Evolutionary conservation across 495 filamentous ascomycete species (phyloP).

Genomic region (Penicillium tannophilum): DNA sequence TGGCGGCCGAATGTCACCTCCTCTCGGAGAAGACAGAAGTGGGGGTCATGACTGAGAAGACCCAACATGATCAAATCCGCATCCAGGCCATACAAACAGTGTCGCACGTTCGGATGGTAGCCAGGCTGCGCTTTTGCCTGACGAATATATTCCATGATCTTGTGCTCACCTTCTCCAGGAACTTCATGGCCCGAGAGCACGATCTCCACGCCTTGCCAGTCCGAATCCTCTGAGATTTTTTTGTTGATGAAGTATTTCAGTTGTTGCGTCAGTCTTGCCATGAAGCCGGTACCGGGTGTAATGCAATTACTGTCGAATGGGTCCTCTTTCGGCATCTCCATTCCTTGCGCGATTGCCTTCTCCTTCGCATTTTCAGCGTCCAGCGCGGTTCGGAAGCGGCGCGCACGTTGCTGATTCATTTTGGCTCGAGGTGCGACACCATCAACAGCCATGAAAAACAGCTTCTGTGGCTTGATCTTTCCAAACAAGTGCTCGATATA

Average conservation of each 20-base stretch:
- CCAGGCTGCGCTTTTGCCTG: constrained; percentile 90
- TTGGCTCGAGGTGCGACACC: constrained; percentile 97
- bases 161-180: constrained; percentile 98
- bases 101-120: constrained; percentile 93
- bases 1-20: constrained; percentile 96
- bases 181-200: constrained; percentile 98
- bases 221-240: constrained; percentile 93
- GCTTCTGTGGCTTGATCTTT: constrained; percentile 96
- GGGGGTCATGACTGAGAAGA: constrained; percentile 93
- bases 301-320: constrained; percentile 99
- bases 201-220: constrained; percentile 96
- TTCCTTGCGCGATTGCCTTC: constrained; percentile 83
- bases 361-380: constrained; percentile 88
- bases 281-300: constrained; percentile 96
- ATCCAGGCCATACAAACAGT: constrained; percentile 97
- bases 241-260: constrained; percentile 99
- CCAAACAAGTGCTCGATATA: constrained; percentile 99
- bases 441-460: constrained; percentile 99
- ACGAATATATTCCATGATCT: constrained; percentile 99
- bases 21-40: constrained; percentile 95
- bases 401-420: constrained; percentile 98
- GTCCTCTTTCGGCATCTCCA: constrained; percentile 92
- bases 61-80: constrained; percentile 99
- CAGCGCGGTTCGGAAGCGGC: constrained; percentile 91
- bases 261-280: constrained; percentile 92